Evolutionary conservation across 169 alveolate genomes (phyloP).

Genomic region (Eimeria brunetti): DNA sequence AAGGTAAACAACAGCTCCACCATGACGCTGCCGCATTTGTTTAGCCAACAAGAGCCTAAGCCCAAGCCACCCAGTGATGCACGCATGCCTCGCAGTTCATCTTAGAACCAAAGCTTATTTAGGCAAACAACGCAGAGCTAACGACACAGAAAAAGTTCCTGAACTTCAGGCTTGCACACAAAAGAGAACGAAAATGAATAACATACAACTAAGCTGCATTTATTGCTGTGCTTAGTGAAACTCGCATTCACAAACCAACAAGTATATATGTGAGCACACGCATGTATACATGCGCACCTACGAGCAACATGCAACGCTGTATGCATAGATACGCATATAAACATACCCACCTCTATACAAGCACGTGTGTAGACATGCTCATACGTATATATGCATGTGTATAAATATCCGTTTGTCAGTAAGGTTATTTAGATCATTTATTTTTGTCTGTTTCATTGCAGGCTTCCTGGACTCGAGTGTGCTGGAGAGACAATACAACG

Average conservation of each 20-base stretch:
- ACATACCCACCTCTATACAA: too few relatives aligned
- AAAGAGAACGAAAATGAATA: too few relatives aligned
- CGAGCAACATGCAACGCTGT: background rate
- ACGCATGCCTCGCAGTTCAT: background rate
- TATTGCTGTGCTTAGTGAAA: too few relatives aligned
- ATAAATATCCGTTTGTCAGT: background rate
- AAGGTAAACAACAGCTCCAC: conserved; percentile 22
- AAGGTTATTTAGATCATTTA: background rate
- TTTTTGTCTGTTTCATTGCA: background rate
- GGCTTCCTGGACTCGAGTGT: conserved; percentile 22
- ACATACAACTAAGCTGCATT: too few relatives aligned
- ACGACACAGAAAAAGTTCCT: too few relatives aligned
- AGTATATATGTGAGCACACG: too few relatives aligned
- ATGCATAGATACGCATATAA: background rate
- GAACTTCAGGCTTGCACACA: too few relatives aligned
- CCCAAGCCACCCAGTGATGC: background rate
- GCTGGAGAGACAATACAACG: conserved; percentile 1
- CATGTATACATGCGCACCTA: background rate
- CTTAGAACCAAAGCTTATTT: background rate
- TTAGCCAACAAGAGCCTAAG: too few relatives aligned
- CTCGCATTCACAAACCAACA: too few relatives aligned
- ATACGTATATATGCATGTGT: too few relatives aligned
- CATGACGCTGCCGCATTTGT: background rate
- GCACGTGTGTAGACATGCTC: too few relatives aligned
- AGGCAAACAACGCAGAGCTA: background rate